Base-by-base conservation (phyloP, 129 eudicot species). In the Ambrosia artemisiifolia region DNA sequence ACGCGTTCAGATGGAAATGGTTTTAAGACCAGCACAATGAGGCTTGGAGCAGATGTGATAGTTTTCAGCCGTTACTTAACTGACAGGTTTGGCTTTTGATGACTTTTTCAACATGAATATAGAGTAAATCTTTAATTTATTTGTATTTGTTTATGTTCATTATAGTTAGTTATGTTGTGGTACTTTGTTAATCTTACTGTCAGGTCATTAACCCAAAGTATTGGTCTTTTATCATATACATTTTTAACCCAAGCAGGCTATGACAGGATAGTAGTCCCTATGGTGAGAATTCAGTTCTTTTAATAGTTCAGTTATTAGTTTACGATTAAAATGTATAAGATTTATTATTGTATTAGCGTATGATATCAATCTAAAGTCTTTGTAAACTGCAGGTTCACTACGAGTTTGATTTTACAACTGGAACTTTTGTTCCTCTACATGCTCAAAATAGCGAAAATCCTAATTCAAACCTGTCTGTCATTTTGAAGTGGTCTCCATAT, bases 181-280 rank as follows among this genome's bases (percentile, higher is more conserved):
- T 55, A 28, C 65, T 68, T 62, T 69, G 49, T 34, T 54, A 65
- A 43, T 69, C 13, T 12, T 14, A 42, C 61, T 35, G 50, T 16
- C 83, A 87, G 89, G 70, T 65, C 80, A 56, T 49, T 64, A 20
- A 84, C 85, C 13, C 93, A 80, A 77, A 87, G 93, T 51, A 74
- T 87, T 12, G 96, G 98, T 73, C 98, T 93, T 59, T 76, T 93
- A 40, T 93, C 98, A 53, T 90, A 84, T 69, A 84, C 93, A 17
- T 87, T 79, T 78, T 80, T 87, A 81, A 84, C 80, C n/a, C 87
- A 67, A 78, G 73, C 83, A 69, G 89, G 87, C 47, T 83, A 84
- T 30, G 85, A 87, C 83, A 82, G 93, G 63, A 87, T 87, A 79
- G 93, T 87, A 20, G 93, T 87, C 60, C 93, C 93, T 10, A 78